Evolutionary conservation across 495 filamentous ascomycete species (phyloP).

Genomic region (Tirmania nivea): DNA sequence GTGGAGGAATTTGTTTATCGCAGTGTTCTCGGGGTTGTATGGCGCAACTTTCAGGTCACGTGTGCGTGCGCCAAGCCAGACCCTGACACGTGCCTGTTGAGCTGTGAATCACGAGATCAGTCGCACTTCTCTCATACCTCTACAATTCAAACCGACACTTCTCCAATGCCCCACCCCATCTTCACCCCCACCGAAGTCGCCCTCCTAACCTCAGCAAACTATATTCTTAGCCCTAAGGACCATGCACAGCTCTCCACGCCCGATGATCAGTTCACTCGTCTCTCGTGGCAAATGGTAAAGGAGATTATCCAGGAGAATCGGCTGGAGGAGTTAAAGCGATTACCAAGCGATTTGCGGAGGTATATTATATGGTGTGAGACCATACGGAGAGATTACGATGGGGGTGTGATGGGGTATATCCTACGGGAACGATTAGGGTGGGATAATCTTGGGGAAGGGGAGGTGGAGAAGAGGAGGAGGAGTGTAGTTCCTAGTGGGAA

Average conservation of each 20-base stretch:
- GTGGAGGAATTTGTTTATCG: no score
- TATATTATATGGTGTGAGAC: conserved; percentile 61
- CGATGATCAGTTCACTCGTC: background rate
- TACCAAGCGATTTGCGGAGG: conserved; percentile 59
- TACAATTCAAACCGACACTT: conserved; percentile 1
- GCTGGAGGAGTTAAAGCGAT: conserved; percentile 54
- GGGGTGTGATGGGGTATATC: conserved; percentile 56
- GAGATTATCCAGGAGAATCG: conserved; percentile 31
- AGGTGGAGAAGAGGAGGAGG: background rate
- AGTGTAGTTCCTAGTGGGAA: background rate
- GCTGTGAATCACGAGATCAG: background rate
- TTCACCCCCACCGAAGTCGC: conserved; percentile 3
- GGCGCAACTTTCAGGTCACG: no score
- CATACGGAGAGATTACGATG: conserved; percentile 44
- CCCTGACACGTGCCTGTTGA: no score
- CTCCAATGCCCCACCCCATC: conserved; percentile 4
- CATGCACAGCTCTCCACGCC: background rate
- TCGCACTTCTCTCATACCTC: background rate
- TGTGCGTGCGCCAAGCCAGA: no score
- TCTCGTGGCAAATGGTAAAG: conserved; percentile 21
- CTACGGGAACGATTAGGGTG: conserved; percentile 51
- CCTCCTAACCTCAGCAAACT: background rate
- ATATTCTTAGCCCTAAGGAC: background rate
- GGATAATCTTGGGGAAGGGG: conserved; percentile 22
- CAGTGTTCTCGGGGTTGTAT: no score